These are phyloP conservation scores for Trypanosoma melophagium DNA, from an alignment of 208 protist genomes.

Conservation along the genomic window DNA sequence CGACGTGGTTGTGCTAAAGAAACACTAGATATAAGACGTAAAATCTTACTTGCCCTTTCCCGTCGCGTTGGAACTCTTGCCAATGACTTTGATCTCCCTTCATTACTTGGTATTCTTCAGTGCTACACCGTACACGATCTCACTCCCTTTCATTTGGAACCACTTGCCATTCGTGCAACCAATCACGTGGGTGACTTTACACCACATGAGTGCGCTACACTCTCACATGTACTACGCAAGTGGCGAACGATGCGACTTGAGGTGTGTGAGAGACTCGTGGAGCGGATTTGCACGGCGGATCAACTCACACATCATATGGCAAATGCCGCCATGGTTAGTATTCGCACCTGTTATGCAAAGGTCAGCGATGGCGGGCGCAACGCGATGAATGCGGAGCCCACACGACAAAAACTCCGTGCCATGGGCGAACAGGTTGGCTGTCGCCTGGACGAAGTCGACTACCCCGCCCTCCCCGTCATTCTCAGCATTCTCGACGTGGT, in stretches of 20 bases:
- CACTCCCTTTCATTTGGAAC: constrained; percentile 63
- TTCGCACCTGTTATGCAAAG: constrained; percentile 68
- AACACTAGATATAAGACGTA: constrained; percentile 81
- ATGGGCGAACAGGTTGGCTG: constrained; percentile 83
- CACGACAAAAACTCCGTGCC: constrained; percentile 79
- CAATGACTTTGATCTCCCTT: constrained; percentile 88
- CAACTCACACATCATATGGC: constrained; percentile 85
- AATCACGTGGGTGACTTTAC: constrained; percentile 86
- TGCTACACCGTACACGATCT: constrained; percentile 90
- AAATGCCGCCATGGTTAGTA: constrained; percentile 63
- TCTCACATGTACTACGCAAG: constrained; percentile 78
- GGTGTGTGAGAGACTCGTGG: constrained; percentile 82
- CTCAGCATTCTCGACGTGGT: constrained; percentile 76
- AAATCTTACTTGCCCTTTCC: constrained; percentile 75
- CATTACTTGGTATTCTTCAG: constrained; percentile 83
- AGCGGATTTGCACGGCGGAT: constrained; percentile 77
- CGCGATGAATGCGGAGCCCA: constrained; percentile 84
- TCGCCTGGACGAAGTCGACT: constrained; percentile 78
- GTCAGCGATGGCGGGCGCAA: constrained; percentile 81
- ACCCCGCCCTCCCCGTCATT: constrained; percentile 58
- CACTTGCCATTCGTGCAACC: constrained; percentile 76
- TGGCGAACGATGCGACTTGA: constrained; percentile 78
- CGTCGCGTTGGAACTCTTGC: constrained; percentile 73
- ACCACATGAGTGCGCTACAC: constrained; percentile 83
- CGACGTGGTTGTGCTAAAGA: constrained; percentile 77